Conservation (phyloP, 306 rosid species). For the Delonix regia region DNA sequence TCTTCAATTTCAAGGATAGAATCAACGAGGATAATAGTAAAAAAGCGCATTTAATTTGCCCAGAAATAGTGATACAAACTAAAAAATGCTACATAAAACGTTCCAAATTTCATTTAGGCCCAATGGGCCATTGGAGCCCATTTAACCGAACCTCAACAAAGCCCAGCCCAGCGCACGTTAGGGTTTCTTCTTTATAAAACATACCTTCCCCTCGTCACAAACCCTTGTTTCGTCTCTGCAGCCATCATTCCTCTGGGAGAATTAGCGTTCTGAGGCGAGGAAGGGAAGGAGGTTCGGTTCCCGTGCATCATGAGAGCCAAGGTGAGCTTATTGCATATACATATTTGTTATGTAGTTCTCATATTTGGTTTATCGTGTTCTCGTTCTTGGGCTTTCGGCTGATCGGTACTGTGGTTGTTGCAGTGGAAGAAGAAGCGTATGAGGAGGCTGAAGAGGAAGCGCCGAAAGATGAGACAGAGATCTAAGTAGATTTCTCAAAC, state of each 20-base stretch:
- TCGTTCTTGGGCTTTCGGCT: neutral
- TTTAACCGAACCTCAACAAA: neutral
- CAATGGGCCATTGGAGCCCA: neutral
- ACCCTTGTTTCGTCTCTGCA: conserved; percentile 10
- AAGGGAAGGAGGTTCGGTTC: neutral
- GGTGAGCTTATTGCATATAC: conserved; percentile 34
- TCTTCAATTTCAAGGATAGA: no score
- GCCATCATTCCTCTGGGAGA: neutral
- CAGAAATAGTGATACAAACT: no score
- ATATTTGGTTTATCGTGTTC: neutral
- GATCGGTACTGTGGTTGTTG: neutral
- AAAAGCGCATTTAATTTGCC: no score
- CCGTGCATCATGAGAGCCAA: conserved; percentile 71
- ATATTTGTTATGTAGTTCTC: neutral
- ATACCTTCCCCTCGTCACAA: accelerated
- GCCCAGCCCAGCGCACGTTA: conserved; percentile 22
- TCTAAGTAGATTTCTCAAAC: conserved; percentile 61
- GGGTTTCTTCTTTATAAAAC: conserved; percentile 48
- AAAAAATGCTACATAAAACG: no score
- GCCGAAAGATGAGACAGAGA: conserved; percentile 97
- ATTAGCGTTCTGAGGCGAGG: conserved; percentile 1
- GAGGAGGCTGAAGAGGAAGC: conserved; percentile 95
- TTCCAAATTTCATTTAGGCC: neutral
- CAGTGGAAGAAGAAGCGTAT: conserved; percentile 98
- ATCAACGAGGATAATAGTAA: no score